Evolutionary conservation across 2,329 filamentous ascomycete species (phyloP).

Genomic region (Monosporascus cannonballus): DNA sequence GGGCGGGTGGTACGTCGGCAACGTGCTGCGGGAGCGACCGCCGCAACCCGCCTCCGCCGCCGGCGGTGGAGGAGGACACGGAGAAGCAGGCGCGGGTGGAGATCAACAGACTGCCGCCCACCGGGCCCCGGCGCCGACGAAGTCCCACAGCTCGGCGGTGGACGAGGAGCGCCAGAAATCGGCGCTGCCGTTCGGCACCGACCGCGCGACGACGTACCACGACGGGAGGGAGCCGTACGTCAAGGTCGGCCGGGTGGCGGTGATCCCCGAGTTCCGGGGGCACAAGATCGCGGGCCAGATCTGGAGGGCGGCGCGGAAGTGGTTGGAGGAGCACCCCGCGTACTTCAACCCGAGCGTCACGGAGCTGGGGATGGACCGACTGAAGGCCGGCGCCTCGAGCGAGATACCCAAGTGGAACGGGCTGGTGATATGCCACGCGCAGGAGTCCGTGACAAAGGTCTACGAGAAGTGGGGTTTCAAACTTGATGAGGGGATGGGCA

Average conservation of each 20-base stretch:
- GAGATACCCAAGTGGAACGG: constrained; percentile 63
- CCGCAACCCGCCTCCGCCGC: too few relatives aligned
- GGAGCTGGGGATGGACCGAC: constrained; percentile 36
- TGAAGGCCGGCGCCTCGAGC: constrained; percentile 31
- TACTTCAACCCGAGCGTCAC: constrained; percentile 46
- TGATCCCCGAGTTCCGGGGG: constrained; percentile 59
- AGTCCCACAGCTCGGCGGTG: constrained; percentile 4
- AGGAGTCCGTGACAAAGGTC: constrained; percentile 55
- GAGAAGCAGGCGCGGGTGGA: constrained; percentile 10
- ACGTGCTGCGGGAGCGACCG: constrained; percentile 25
- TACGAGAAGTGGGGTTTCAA: constrained; percentile 72
- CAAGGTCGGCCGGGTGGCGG: constrained; percentile 74
- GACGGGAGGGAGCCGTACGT: constrained; percentile 69
- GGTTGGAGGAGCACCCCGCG: constrained; percentile 55
- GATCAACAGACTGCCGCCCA: neutral
- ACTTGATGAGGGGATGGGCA: constrained; percentile 65
- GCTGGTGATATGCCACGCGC: constrained; percentile 73
- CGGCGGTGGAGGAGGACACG: constrained; percentile 6
- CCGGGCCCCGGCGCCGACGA: constrained; percentile 10
- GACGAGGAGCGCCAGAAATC: constrained; percentile 17
- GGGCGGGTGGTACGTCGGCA: constrained; percentile 43
- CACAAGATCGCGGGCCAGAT: constrained; percentile 59
- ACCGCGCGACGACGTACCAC: constrained; percentile 45
- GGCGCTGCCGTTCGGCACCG: constrained; percentile 20
- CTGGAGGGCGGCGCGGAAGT: constrained; percentile 61